Base-by-base conservation (phyloP, 257 asterid genomes). In the Solanum dulcamara region DNA sequence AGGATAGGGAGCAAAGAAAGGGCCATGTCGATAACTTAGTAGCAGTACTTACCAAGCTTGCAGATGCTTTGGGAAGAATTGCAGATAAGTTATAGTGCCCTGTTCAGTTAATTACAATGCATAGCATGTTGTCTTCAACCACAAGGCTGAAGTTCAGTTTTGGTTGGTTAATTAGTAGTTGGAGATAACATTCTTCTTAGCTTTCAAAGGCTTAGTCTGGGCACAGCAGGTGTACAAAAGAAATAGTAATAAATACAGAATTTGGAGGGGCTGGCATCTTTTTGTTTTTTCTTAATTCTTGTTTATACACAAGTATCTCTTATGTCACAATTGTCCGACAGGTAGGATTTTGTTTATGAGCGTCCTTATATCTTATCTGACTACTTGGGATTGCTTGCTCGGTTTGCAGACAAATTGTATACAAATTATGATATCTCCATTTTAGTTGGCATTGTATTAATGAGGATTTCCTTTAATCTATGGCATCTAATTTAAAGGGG, bases 11-110 rank as follows among this genome's bases (percentile, higher is more conserved):
- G 90, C 97, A 95, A 86, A 93, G 94, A 11, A 92, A 90, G 72
- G 94, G 89, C 51, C 95, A 94, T 28, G 93, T 89, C 32, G 88
- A 89, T 85, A 91, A 92, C 91, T 88, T 96, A 70, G 86, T 93
- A 48, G 90, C 92, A 8, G 98, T 92, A 57, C 94, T 96, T 55
- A 87, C 90, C 72, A 96, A 95, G 89, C 89, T 96, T 53, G 94
- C 98, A 1, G 97, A 94, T 88, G 96, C 98, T 3, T 66, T 96
- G 91, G 98, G 94, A 81, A 91, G 91, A 91, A 94, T 96, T 87
- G 98, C 98, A 1, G 98, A 96, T 87, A 96, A 93, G 86, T 86
- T 96, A 86, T 96, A 94, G 95, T 81, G n/a, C 55, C 72, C 72
- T 80, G 53, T 66, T 30, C 60, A 83, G 37, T 67, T 33, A 33